Evolutionary conservation across 1,139 yeast species (phyloP).

Genomic region (Wickerhamiella pararugosa): DNA sequence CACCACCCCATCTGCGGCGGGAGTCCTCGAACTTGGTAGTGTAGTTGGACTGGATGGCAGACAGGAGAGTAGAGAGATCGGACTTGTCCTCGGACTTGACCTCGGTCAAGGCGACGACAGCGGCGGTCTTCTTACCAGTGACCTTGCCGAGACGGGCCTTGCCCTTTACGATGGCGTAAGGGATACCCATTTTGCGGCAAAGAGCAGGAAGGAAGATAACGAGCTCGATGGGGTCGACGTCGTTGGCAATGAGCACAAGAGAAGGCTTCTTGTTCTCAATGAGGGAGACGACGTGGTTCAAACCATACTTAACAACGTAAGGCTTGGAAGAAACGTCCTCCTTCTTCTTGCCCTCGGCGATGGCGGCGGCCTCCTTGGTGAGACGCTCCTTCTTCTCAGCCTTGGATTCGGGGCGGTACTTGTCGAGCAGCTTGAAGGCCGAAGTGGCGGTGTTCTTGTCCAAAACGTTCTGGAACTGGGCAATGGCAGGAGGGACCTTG

Average conservation of each 20-base stretch:
- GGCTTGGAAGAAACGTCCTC: slow-evolving; percentile 95
- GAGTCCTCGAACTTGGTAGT: slow-evolving; percentile 82
- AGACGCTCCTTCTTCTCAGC: slow-evolving; percentile 98
- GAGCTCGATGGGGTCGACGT: slow-evolving; percentile 96
- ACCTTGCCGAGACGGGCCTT: slow-evolving; percentile 97
- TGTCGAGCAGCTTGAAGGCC: slow-evolving; percentile 91
- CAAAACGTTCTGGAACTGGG: slow-evolving; percentile 88
- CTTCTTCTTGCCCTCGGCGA: slow-evolving; percentile 93
- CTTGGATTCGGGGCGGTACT: slow-evolving; percentile 95
- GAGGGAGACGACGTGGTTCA: slow-evolving; percentile 93
- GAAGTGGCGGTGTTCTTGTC: slow-evolving; percentile 98
- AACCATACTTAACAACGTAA: slow-evolving; percentile 89
- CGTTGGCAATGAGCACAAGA: slow-evolving; percentile 92
- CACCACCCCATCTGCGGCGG: slow-evolving; percentile 99
- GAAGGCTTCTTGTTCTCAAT: slow-evolving; percentile 97
- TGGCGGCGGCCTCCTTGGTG: slow-evolving; percentile 96
- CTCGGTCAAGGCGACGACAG: slow-evolving; percentile 94
- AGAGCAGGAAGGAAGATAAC: slow-evolving; percentile 95
- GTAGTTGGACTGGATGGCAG: slow-evolving; percentile 88
- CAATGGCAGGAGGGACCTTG: slow-evolving; percentile 96
- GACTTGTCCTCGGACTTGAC: slow-evolving; percentile 89
- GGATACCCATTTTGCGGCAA: slow-evolving; percentile 98
- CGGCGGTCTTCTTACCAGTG: slow-evolving; percentile 92
- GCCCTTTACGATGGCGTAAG: slow-evolving; percentile 97
- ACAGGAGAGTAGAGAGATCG: slow-evolving; percentile 79